Conservation (phyloP, 73 alveolate species). For the Uronychia binucleata region DNA sequence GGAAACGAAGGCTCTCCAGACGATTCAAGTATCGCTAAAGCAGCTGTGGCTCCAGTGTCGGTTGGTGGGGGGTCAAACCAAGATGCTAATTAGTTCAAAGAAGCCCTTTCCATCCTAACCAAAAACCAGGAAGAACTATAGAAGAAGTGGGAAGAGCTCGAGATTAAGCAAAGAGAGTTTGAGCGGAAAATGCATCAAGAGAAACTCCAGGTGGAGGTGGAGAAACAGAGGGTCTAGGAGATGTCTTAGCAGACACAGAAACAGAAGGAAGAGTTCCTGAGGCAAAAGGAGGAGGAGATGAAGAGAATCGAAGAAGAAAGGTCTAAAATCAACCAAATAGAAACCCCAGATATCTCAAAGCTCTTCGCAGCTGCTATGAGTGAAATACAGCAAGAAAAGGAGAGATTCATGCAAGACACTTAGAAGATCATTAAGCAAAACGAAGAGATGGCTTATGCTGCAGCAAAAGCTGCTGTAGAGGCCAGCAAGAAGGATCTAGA, state of each 20-base stretch:
- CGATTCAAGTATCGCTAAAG: background rate
- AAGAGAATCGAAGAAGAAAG: no score
- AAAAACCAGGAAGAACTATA: constrained; percentile 26
- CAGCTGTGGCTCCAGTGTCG: constrained; percentile 13
- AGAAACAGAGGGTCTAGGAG: constrained; percentile 18
- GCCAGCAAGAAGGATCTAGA: no score
- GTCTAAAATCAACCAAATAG: no score
- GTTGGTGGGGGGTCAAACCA: constrained; percentile 5
- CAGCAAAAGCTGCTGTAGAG: no score
- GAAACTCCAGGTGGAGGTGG: background rate
- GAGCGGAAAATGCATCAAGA: constrained; percentile 17
- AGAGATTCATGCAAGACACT: no score
- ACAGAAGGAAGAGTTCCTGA: background rate
- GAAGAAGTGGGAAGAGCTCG: constrained; percentile 37
- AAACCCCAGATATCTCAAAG: no score
- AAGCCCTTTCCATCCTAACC: background rate
- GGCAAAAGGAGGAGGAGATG: constrained; percentile 10
- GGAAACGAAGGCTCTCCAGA: background rate
- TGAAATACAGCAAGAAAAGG: no score
- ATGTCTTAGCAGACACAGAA: background rate
- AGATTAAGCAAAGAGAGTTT: constrained; percentile 33
- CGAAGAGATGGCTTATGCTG: no score
- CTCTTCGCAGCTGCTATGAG: no score
- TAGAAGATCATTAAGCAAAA: no score
- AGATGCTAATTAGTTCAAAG: constrained; percentile 27